Percentiles rank a stretch among this genome's conserved stretches.
Conservation (phyloP, 805 yeast species). For the Kodamaea laetipori region DNA sequence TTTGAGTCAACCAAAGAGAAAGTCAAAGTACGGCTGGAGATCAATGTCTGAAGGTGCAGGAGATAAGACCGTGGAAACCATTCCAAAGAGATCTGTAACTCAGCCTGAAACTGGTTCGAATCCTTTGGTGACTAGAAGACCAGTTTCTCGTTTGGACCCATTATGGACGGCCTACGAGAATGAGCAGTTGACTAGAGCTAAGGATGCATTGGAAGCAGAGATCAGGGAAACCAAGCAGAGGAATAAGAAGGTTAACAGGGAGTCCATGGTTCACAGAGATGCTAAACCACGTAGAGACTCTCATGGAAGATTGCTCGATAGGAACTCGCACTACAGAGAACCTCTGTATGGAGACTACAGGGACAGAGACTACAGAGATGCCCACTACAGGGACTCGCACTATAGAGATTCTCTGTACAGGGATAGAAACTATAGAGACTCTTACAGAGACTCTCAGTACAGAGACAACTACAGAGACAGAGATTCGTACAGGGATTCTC, state of each 20-base stretch:
- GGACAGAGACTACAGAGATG: background rate
- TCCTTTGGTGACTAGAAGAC: slow-evolving; percentile 51
- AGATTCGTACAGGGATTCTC: slow-evolving; percentile 2
- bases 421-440: background rate
- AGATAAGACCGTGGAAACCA: slow-evolving; percentile 42
- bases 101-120: slow-evolving; percentile 39
- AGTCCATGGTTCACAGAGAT: slow-evolving; percentile 15
- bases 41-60: slow-evolving; percentile 41
- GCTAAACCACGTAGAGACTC: slow-evolving; percentile 6
- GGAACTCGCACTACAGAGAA: background rate
- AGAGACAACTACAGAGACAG: background rate
- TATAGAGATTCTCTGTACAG: slow-evolving; percentile 11
- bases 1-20: slow-evolving; percentile 41
- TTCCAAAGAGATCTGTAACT: slow-evolving; percentile 50
- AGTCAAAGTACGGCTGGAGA: slow-evolving; percentile 34
- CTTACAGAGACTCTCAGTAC: slow-evolving; percentile 4
- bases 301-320: slow-evolving; percentile 13
- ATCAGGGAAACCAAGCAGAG: slow-evolving; percentile 21
- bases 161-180: slow-evolving; percentile 54
- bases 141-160: slow-evolving; percentile 59
- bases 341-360: slow-evolving; percentile 7
- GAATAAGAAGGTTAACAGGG: slow-evolving; percentile 16
- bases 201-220: slow-evolving; percentile 44
- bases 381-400: slow-evolving; percentile 4
- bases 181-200: slow-evolving; percentile 46